Base-by-base conservation (phyloP, 352 stramenopile species). In the Globisporangium alternatum region DNA sequence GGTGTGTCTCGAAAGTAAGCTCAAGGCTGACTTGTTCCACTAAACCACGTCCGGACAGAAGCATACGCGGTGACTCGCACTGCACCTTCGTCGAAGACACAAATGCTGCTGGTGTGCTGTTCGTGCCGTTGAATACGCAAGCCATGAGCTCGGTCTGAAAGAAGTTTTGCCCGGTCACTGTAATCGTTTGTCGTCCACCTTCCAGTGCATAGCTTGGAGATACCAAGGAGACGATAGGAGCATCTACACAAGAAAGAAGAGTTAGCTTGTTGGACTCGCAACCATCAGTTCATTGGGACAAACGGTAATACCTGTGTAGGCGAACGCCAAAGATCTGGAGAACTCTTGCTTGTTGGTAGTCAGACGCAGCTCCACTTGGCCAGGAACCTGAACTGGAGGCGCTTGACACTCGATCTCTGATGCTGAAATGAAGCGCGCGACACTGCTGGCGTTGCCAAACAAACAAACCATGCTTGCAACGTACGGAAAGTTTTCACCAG, bases 311-410 rank as follows among this genome's bases (percentile, higher is more conserved):
- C 83, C 80, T 71, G 60, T 74, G 62, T 81, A 91, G 13, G 49
- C 65, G 52, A 83, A 91, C 5, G 49, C 15, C 3, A 90, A 43
- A 0, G 63, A 3, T 12, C 54, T 48, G 3, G 74, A 87, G 53
- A 79, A 87, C 31, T 89, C 80, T 62, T 89, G 74, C 0, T 64
- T 60, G 53, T 89, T 90, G 0, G 72, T 89, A 17, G 72, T 85
- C n/a, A 91, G 33, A 15, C 68, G 70, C 19, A 91, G 58, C 9
- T 65, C 9, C n/a, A 90, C 66, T 0, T 56, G 56, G 22, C 51
- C 37, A 3, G 35, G 37, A 30, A 15, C 55, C 7, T 43, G n/a
- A 37, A 53, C 37, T 9, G 19, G 28, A 17, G 76, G 76, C 2
- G 56, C 43, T 37, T 67, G 37, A 41, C 76, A 85, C 5, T 66